A percentile compares a stretch with the other conserved stretches of the same genome.
phyloP scores from a whole-genome alignment of 768 basidiomycete genomes.

The Psilocybe azurescens region DNA sequence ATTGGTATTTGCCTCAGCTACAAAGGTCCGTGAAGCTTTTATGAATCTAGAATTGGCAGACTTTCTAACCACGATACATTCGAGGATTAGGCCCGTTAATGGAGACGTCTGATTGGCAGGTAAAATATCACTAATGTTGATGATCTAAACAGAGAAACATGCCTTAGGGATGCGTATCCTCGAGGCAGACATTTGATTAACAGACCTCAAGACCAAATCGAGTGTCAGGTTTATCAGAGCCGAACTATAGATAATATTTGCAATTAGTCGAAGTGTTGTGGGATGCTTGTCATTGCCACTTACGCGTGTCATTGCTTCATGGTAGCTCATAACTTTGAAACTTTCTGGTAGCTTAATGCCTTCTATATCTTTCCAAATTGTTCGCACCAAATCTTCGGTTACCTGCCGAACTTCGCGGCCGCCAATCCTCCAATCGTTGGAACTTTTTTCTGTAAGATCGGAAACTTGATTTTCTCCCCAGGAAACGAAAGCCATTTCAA shows the following conservation, averaged over 20 bases:
- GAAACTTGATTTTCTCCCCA: constrained; percentile 57
- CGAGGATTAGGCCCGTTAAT: constrained; percentile 41
- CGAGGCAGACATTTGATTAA: constrained; percentile 17
- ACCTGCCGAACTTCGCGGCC: constrained; percentile 81
- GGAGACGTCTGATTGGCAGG: constrained; percentile 34
- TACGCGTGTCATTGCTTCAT: constrained; percentile 89
- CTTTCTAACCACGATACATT: constrained; percentile 53
- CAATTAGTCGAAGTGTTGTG: constrained; percentile 22
- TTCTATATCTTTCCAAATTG: constrained; percentile 78
- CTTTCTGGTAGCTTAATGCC: constrained; percentile 59
- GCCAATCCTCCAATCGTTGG: constrained; percentile 80
- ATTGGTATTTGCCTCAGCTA: constrained; percentile 21
- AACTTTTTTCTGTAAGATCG: constrained; percentile 17
- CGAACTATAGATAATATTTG: constrained; percentile 61
- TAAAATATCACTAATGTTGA: constrained; percentile 46
- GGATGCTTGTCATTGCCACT: constrained; percentile 30
- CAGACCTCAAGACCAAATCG: constrained; percentile 85
- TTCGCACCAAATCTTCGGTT: constrained; percentile 75
- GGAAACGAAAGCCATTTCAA: constrained; percentile 95
- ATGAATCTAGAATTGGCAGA: constrained; percentile 44
- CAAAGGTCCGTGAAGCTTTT: constrained; percentile 43
- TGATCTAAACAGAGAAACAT: constrained; percentile 42
- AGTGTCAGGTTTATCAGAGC: constrained; percentile 94
- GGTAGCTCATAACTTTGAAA: constrained; percentile 88
- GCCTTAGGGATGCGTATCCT: constrained; percentile 19